Evolutionary conservation across 2,329 filamentous ascomycete species (phyloP).

Genomic region (Metarhizium guizhouense): DNA sequence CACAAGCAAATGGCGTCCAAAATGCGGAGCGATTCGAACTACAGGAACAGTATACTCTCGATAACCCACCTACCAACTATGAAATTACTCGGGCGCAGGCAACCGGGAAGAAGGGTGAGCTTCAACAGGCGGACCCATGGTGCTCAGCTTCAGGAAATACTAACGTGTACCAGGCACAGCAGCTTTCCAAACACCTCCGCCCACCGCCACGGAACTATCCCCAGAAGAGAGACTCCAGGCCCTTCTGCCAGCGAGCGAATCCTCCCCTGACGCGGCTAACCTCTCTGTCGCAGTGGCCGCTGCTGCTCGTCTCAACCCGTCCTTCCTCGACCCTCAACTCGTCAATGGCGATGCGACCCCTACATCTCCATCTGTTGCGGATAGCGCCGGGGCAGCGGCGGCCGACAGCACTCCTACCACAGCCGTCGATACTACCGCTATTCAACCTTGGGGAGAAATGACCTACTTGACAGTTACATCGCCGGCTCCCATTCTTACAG

Average conservation of each 20-base stretch:
- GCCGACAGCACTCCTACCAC: conserved; percentile 11
- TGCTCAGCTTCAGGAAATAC: conserved; percentile 7
- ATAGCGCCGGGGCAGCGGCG: conserved; percentile 12
- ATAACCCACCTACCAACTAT: conserved; percentile 44
- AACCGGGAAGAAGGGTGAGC: conserved; percentile 16
- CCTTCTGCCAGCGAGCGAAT: conserved; percentile 27
- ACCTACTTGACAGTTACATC: conserved; percentile 34
- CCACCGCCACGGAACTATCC: conserved; percentile 25
- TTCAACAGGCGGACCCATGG: neutral
- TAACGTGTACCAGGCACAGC: conserved; percentile 6
- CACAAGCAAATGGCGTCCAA: conserved; percentile 12
- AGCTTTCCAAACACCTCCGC: conserved; percentile 15
- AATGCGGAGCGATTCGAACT: conserved; percentile 37
- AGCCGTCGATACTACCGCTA: conserved; percentile 15
- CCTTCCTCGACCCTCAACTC: conserved; percentile 45
- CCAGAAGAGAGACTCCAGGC: conserved; percentile 43
- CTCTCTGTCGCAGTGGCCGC: conserved; percentile 49
- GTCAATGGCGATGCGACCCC: conserved; percentile 21
- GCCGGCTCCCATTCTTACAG: conserved; percentile 21
- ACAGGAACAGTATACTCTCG: conserved; percentile 50
- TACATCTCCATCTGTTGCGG: conserved; percentile 18
- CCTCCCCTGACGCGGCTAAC: conserved; percentile 35
- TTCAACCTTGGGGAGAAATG: conserved; percentile 45
- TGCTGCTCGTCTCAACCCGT: conserved; percentile 44
- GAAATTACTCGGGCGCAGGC: conserved; percentile 23